Percentiles rank a stretch among this genome's conserved stretches.
These are phyloP conservation scores for Xylariomycetidae sp. DNA, from an alignment of 2,329 filamentous ascomycete genomes.

Conservation along the genomic window DNA sequence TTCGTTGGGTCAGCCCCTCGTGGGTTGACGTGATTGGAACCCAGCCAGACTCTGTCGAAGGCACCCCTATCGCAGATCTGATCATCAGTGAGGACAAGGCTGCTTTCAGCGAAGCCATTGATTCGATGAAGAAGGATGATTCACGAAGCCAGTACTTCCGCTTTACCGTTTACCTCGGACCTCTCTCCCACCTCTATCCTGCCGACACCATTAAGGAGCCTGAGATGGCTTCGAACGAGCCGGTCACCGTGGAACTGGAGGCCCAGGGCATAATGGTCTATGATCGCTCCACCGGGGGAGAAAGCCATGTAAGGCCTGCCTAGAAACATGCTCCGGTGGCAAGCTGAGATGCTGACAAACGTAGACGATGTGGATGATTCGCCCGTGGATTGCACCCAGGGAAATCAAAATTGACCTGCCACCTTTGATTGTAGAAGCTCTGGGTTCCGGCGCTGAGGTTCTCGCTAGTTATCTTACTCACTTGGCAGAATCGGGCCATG, in stretches of 20 bases:
- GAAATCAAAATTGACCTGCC: constrained; percentile 97
- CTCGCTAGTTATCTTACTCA: constrained; percentile 88
- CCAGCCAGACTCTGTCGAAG: constrained; percentile 63
- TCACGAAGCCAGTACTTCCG: constrained; percentile 86
- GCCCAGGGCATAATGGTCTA: constrained; percentile 99
- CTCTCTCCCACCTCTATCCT: constrained; percentile 58
- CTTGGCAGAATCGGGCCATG: constrained; percentile 75
- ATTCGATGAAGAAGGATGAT: constrained; percentile 88
- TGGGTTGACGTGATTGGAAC: constrained; percentile 93
- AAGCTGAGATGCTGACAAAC: background rate
- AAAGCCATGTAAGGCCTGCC: constrained; percentile 71
- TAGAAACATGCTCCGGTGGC: background rate
- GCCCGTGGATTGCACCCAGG: constrained; percentile 78
- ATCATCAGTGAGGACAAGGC: constrained; percentile 71
- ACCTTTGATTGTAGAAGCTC: constrained; percentile 78
- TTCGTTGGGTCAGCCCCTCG: constrained; percentile 94
- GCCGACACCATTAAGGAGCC: constrained; percentile 34
- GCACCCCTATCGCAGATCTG: constrained; percentile 72
- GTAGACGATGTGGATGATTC: constrained; percentile 99
- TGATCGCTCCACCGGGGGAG: constrained; percentile 75
- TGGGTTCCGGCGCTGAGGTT: constrained; percentile 91
- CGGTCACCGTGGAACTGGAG: constrained; percentile 70
- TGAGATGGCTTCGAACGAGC: constrained; percentile 32
- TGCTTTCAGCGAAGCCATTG: constrained; percentile 76
- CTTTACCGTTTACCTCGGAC: constrained; percentile 66